Evolutionary conservation across 2,329 filamentous ascomycete species (phyloP).

Genomic region (Fusarium neocosmosporiellum): DNA sequence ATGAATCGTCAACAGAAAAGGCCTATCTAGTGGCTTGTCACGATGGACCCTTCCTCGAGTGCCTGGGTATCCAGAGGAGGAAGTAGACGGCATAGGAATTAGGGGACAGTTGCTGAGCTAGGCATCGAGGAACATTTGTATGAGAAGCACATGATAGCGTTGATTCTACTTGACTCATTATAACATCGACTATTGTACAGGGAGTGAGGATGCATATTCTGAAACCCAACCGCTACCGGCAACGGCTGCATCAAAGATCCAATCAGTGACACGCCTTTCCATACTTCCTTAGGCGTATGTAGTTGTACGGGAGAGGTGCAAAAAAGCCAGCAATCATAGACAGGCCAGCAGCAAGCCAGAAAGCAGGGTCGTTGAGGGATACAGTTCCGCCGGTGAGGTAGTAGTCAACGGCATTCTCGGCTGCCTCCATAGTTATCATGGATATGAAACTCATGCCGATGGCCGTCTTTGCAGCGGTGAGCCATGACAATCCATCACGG

Average conservation of each 20-base stretch:
- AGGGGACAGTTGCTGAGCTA: neutral
- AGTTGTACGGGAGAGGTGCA: slow-evolving; percentile 65
- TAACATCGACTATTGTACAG: neutral
- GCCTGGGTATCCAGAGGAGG: slow-evolving; percentile 13
- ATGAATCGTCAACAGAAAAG: slow-evolving; percentile 40
- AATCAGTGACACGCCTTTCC: slow-evolving; percentile 60
- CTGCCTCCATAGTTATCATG: slow-evolving; percentile 68
- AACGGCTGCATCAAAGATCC: neutral
- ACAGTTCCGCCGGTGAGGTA: slow-evolving; percentile 64
- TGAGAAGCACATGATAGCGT: neutral
- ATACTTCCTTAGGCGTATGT: slow-evolving; percentile 58
- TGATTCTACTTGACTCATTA: neutral
- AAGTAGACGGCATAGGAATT: neutral
- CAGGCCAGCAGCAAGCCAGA: slow-evolving; percentile 63
- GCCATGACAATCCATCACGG: slow-evolving; percentile 60
- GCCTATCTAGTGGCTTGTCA: slow-evolving; percentile 51
- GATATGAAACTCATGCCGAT: slow-evolving; percentile 69
- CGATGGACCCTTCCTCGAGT: slow-evolving; percentile 49
- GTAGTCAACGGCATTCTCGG: slow-evolving; percentile 66
- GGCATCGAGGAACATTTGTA: neutral
- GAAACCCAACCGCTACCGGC: neutral
- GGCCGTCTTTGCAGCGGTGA: slow-evolving; percentile 60
- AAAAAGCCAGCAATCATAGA: slow-evolving; percentile 59
- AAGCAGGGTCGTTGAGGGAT: slow-evolving; percentile 57
- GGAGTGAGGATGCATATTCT: neutral